phyloP scores from a whole-genome alignment of 331 rosid genomes.

The Telfairia occidentalis region DNA sequence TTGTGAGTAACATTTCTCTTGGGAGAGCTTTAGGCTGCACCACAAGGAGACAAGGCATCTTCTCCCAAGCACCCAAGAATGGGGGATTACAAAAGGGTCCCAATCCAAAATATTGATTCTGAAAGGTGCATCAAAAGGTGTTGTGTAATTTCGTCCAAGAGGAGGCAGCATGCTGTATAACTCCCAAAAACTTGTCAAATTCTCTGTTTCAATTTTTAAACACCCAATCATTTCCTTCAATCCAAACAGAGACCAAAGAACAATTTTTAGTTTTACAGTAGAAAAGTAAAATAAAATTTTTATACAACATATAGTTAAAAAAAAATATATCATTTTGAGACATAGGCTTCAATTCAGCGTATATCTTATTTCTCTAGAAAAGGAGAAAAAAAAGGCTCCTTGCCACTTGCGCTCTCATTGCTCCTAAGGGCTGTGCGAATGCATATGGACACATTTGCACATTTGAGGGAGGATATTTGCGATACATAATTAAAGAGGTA shows the following conservation, averaged over 20 bases:
- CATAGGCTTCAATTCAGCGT: neutral
- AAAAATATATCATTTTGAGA: neutral
- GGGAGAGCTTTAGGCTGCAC: no score
- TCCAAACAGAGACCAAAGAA: neutral
- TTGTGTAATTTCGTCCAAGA: neutral
- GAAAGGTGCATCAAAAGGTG: neutral
- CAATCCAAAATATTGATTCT: neutral
- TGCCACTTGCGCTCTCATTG: neutral
- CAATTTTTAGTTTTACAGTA: neutral
- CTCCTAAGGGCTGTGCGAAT: neutral
- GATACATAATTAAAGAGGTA: constrained; percentile 1
- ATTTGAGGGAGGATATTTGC: neutral
- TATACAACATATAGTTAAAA: neutral
- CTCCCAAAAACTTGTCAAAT: neutral
- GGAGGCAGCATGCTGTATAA: neutral
- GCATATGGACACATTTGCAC: neutral
- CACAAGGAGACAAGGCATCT: neutral
- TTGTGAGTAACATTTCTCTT: no score
- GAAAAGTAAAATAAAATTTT: neutral
- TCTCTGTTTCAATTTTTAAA: neutral
- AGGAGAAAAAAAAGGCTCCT: neutral
- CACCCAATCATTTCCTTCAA: neutral
- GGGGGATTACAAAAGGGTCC: neutral
- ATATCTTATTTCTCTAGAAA: neutral
- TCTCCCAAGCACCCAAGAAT: neutral